phyloP scores from a whole-genome alignment of 352 stramenopile genomes.

The Pythium folliculosum region DNA sequence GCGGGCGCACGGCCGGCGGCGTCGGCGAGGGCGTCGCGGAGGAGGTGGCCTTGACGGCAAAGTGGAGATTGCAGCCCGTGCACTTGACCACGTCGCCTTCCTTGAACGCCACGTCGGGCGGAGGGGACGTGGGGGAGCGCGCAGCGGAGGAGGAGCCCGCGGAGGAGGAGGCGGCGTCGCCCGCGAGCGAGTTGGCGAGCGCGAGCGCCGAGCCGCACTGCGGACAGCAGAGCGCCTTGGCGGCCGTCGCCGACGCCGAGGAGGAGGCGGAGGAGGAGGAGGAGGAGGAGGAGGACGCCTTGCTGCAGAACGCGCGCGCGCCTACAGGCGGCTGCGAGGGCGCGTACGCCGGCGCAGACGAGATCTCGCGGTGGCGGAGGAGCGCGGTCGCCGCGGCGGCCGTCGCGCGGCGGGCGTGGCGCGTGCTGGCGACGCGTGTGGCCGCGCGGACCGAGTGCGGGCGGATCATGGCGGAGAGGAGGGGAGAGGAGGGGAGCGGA shows the following conservation, averaged over 20 bases:
- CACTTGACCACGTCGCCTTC: constrained; percentile 81
- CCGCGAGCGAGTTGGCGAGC: constrained; percentile 40
- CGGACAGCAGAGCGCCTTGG: constrained; percentile 54
- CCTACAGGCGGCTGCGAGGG: too few species aligned
- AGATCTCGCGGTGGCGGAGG: background rate
- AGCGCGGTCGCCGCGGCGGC: background rate
- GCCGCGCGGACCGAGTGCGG: constrained; percentile 14
- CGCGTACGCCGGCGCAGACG: background rate
- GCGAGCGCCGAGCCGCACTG: constrained; percentile 63
- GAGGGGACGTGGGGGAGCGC: constrained; percentile 2
- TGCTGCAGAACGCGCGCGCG: constrained; percentile 12
- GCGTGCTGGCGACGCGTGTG: background rate
- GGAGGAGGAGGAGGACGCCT: background rate
- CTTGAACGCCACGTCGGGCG: constrained; percentile 45
- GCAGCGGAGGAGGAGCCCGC: constrained; percentile 17
- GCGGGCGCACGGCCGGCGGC: background rate
- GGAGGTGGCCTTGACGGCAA: constrained; percentile 56
- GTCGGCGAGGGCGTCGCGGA: constrained; percentile 15
- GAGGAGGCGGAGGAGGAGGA: background rate
- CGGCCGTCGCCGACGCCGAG: constrained; percentile 5
- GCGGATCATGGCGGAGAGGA: constrained; percentile 18
- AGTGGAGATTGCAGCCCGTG: constrained; percentile 68
- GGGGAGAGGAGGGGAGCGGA: constrained; percentile 3
- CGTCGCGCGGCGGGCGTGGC: background rate
- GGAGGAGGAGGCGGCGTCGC: background rate